Percentiles rank a stretch among this genome's conserved stretches.
Conservation (phyloP, 2,329 filamentous ascomycete species). For the Xylariomycetidae sp. region DNA sequence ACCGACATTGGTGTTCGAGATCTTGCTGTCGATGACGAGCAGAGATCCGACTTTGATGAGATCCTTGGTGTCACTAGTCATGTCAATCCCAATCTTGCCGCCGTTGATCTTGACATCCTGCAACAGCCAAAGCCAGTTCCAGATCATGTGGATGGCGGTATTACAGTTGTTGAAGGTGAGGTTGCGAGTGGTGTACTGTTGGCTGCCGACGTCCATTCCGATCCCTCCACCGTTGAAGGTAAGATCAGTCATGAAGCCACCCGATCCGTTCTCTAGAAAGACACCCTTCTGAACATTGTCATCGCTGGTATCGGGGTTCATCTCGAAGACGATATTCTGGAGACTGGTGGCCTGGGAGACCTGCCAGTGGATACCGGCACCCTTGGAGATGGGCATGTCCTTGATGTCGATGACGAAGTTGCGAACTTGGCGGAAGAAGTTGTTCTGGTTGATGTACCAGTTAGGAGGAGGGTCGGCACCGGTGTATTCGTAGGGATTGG, state of each 20-base stretch:
- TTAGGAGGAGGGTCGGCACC: slow-evolving; percentile 54
- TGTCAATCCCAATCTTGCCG: slow-evolving; percentile 72
- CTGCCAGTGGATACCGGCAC: slow-evolving; percentile 78
- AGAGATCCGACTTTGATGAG: slow-evolving; percentile 80
- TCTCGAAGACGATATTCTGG: slow-evolving; percentile 78
- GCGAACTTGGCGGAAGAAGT: slow-evolving; percentile 79
- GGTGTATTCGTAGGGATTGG: slow-evolving; percentile 66
- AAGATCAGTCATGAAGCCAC: slow-evolving; percentile 78
- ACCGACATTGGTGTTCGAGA: slow-evolving; percentile 71
- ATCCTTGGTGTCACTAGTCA: slow-evolving; percentile 60
- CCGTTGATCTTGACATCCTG: slow-evolving; percentile 72
- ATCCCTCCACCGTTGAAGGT: slow-evolving; percentile 77
- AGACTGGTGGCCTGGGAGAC: slow-evolving; percentile 78
- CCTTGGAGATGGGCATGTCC: slow-evolving; percentile 52
- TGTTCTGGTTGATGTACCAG: slow-evolving; percentile 77
- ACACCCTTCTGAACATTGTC: slow-evolving; percentile 70
- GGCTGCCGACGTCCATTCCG: slow-evolving; percentile 76
- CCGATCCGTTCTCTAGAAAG: slow-evolving; percentile 82
- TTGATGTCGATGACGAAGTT: slow-evolving; percentile 79
- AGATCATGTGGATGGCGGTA: slow-evolving; percentile 84
- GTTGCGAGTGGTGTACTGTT: slow-evolving; percentile 85
- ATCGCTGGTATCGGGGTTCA: slow-evolving; percentile 60
- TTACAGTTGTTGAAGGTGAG: slow-evolving; percentile 76
- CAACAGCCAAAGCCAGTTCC: slow-evolving; percentile 86
- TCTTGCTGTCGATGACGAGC: slow-evolving; percentile 73